Base-by-base conservation (phyloP, 768 basidiomycete genomes). In the Psilocybe sp. region DNA sequence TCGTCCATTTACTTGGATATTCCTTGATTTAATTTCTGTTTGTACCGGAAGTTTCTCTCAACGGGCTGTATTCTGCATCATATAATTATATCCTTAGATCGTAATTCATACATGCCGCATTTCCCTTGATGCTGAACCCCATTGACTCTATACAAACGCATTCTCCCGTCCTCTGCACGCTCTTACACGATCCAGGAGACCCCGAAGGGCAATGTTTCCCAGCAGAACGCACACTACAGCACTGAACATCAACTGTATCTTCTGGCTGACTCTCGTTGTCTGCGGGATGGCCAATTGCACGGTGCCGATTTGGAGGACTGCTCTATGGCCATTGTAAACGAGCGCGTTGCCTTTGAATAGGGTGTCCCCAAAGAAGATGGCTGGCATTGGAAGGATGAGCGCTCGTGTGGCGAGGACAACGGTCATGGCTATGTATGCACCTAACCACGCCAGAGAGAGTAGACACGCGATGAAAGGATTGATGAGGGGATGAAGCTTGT, bases 361-460 rank as follows among this genome's bases (percentile, higher is more conserved):
- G 23, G 23, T 28, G 7, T 28, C 23, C 23, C 23, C 23, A 28
- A 28, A 3, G 23, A 28, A 28, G 23, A 28, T 28, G 23, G 23
- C 23, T 28, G 23, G 23, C 7, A 28, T 28, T 28, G 23, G 23
- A 7, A 28, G 23, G 23, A 46, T 46, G 16, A 5, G 50, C 44
- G 50, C 46, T 53, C 52, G 52, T 43, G 46, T 54, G 19, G 59
- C 55, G 14, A 60, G 52, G 23, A 69, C 53, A 36, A 63, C 37
- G 38, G 59, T 51, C 62, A 68, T 65, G 18, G 61, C 57, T 19
- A 63, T 49, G 47, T 63, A 64, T 4, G 62, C 60, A 39, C 54
- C 59, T 3, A 65, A 44, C 64, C 64, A 66, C 31, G 58, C 51
- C 32, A 59, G 40, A n/a, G 57, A 60, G 16, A 66, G 56, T 14